These are phyloP conservation scores for Claviceps paspali DNA, from an alignment of 2,329 filamentous ascomycete genomes.

Conservation along the genomic window DNA sequence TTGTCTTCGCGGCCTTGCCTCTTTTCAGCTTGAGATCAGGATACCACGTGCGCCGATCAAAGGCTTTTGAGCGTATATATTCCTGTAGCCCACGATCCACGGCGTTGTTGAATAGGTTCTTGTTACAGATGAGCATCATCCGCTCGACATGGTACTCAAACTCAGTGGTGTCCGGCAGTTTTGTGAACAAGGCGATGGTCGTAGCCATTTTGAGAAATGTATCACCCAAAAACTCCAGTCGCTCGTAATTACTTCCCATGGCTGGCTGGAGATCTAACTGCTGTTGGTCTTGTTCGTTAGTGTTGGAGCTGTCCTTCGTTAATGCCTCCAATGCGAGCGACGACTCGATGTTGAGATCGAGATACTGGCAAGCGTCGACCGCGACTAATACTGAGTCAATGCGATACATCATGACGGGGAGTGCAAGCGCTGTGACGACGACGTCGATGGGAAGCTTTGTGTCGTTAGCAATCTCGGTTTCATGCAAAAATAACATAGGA, in stretches of 20 bases:
- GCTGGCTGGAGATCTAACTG: constrained; percentile 63
- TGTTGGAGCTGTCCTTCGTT: constrained; percentile 84
- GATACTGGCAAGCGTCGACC: constrained; percentile 52
- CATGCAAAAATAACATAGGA: too few relatives aligned
- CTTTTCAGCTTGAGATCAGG: constrained; percentile 59
- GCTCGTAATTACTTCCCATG: constrained; percentile 91
- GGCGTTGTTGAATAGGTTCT: constrained; percentile 71
- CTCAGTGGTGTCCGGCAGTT: constrained; percentile 64
- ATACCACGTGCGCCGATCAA: constrained; percentile 79
- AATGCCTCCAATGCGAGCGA: constrained; percentile 71
- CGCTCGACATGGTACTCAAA: constrained; percentile 79
- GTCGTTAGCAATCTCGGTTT: background rate
- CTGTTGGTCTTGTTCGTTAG: constrained; percentile 52
- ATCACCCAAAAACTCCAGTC: constrained; percentile 86
- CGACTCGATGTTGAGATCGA: constrained; percentile 50
- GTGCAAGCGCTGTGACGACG: constrained; percentile 57
- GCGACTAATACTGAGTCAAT: constrained; percentile 71
- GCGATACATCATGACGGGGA: constrained; percentile 74
- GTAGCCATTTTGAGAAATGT: constrained; percentile 93
- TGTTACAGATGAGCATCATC: constrained; percentile 84
- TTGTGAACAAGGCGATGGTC: constrained; percentile 69
- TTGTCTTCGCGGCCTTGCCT: constrained; percentile 45
- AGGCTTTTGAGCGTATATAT: constrained; percentile 69
- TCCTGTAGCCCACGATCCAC: constrained; percentile 49
- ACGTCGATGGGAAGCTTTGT: constrained; percentile 48